Evolutionary conservation across 1,139 yeast species (phyloP).

Genomic region (Kurtzmaniella natalensis): DNA sequence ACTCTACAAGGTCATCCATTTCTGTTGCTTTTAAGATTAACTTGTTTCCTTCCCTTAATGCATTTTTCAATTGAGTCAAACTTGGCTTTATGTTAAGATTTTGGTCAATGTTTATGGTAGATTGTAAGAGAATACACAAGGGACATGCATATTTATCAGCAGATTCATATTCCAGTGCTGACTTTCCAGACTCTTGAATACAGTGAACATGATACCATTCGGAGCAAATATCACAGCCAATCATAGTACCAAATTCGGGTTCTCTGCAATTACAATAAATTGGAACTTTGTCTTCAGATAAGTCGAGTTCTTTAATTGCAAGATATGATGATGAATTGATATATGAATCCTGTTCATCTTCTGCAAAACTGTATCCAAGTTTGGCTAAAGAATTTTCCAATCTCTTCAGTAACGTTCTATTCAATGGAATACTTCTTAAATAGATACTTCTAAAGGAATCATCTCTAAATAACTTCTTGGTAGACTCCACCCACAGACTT

Average conservation of each 20-base stretch:
- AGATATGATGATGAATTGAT: slow-evolving; percentile 24
- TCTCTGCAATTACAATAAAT: slow-evolving; percentile 70
- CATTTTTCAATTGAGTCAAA: slow-evolving; percentile 14
- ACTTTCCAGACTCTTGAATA: slow-evolving; percentile 32
- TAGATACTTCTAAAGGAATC: slow-evolving; percentile 1
- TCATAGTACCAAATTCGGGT: slow-evolving; percentile 67
- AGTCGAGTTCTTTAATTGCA: slow-evolving; percentile 14
- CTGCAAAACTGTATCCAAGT: slow-evolving; percentile 33
- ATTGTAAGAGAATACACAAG: slow-evolving; percentile 43
- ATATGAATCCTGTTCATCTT: slow-evolving; percentile 31
- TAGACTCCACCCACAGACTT: slow-evolving; percentile 42
- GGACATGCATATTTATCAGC: slow-evolving; percentile 60
- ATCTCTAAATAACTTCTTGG: slow-evolving; percentile 8
- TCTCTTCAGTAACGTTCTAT: slow-evolving; percentile 22
- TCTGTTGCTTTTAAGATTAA: slow-evolving; percentile 43
- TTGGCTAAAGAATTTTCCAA: slow-evolving; percentile 28
- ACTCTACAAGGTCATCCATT: slow-evolving; percentile 19
- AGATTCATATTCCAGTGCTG: slow-evolving; percentile 18
- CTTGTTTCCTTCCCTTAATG: slow-evolving; percentile 25
- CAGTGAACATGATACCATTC: slow-evolving; percentile 82
- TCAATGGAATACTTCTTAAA: slow-evolving; percentile 4
- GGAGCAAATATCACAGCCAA: slow-evolving; percentile 72
- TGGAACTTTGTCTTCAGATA: slow-evolving; percentile 14
- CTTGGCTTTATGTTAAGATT: slow-evolving; percentile 19
- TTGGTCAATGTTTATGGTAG: slow-evolving; percentile 14